Percentiles rank a stretch among this genome's conserved stretches.
Evolutionary conservation across 176 grass and related monocot species (phyloP).

Genomic region (Echinochloa phyllopogon): DNA sequence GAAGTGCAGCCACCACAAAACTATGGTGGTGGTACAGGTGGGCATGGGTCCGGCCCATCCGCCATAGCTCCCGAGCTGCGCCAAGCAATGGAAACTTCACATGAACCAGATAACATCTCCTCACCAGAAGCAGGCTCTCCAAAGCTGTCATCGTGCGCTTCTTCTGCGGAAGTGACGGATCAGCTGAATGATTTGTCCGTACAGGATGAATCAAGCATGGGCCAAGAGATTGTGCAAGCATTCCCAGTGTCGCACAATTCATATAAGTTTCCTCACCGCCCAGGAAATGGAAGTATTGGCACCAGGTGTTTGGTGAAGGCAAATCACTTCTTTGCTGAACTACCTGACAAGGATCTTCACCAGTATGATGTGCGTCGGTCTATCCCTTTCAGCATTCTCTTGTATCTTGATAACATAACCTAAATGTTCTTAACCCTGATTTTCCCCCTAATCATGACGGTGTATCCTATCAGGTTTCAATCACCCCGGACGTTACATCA

Average conservation of each 20-base stretch:
- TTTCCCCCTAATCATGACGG: neutral
- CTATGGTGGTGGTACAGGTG: slow-evolving; percentile 45
- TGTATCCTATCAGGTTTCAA: slow-evolving; percentile 62
- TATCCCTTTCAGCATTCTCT: neutral
- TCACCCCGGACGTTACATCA: slow-evolving; percentile 65
- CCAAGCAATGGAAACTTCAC: slow-evolving; percentile 84
- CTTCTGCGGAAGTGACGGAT: slow-evolving; percentile 18
- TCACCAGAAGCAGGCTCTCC: slow-evolving; percentile 42
- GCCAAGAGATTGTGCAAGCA: slow-evolving; percentile 41
- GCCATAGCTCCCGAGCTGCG: slow-evolving; percentile 92
- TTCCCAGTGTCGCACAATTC: slow-evolving; percentile 52
- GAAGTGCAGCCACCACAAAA: slow-evolving; percentile 43
- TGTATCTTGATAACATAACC: neutral
- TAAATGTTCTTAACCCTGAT: neutral
- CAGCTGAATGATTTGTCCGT: slow-evolving; percentile 59
- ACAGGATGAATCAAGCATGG: slow-evolving; percentile 41
- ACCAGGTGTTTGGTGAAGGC: slow-evolving; percentile 81
- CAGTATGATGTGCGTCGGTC: slow-evolving; percentile 83
- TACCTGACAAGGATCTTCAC: slow-evolving; percentile 88
- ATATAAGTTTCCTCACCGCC: slow-evolving; percentile 70
- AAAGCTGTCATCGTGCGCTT: slow-evolving; percentile 28
- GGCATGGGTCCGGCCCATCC: slow-evolving; percentile 36
- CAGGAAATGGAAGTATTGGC: slow-evolving; percentile 76
- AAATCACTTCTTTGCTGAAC: slow-evolving; percentile 91
- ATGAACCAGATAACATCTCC: slow-evolving; percentile 43